Evolutionary conservation across 2,329 filamentous ascomycete genomes (phyloP).

Genomic region (Claviceps sp.): DNA sequence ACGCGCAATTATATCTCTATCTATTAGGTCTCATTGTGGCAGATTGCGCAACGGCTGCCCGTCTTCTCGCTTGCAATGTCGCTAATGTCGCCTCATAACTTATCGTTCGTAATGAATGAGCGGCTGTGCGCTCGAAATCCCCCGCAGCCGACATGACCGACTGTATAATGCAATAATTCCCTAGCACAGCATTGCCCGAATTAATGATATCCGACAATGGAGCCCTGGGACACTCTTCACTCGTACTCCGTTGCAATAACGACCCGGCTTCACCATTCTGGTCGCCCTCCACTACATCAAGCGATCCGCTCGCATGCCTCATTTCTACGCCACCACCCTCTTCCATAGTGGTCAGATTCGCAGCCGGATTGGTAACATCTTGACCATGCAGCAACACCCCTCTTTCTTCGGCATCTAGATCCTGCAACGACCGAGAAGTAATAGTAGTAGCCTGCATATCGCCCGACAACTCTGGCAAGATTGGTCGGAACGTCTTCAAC

Average conservation of each 20-base stretch:
- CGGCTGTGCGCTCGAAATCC: constrained; percentile 32
- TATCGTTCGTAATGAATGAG: constrained; percentile 39
- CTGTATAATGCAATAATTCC: constrained; percentile 39
- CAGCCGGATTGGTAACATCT: constrained; percentile 16
- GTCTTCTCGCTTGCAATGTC: constrained; percentile 32
- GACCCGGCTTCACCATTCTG: constrained; percentile 16
- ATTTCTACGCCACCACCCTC: constrained; percentile 33
- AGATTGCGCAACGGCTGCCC: constrained; percentile 20
- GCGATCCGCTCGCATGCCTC: constrained; percentile 17
- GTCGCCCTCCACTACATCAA: constrained; percentile 12
- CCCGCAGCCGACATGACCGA: constrained; percentile 34
- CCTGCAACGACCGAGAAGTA: constrained; percentile 25
- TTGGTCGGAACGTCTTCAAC: constrained; percentile 26
- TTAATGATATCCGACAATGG: constrained; percentile 34
- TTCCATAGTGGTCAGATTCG: constrained; percentile 15
- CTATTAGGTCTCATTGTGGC: constrained; percentile 7
- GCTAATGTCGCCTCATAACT: constrained; percentile 41
- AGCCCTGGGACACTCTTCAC: constrained; percentile 20
- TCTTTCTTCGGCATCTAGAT: constrained; percentile 44
- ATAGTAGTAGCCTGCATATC: constrained; percentile 9
- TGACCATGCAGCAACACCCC: constrained; percentile 23
- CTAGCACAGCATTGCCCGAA: constrained; percentile 41
- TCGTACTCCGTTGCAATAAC: constrained; percentile 12
- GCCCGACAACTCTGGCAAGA: constrained; percentile 16
- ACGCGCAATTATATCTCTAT: constrained; percentile 7